Evolutionary conservation across 1,139 yeast genomes (phyloP).

Genomic region (Debaryomycetaceae sp.): DNA sequence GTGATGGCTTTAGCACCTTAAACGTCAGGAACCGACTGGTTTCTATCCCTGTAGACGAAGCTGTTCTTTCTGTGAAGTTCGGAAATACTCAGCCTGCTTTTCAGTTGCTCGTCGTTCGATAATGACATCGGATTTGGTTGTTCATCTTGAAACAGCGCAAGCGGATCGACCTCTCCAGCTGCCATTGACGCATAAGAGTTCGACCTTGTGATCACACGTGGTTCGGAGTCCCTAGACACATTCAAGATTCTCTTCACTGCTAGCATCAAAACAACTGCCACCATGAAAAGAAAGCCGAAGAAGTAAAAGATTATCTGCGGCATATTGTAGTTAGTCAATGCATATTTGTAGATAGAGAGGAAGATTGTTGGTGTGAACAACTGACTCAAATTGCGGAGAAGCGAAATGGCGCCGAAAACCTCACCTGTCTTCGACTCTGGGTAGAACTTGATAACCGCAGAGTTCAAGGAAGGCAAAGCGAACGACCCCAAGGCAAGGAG

Average conservation of each 20-base stretch:
- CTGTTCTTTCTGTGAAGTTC: constrained; percentile 8
- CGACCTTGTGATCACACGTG: constrained; percentile 2
- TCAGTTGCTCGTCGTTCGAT: too few relatives aligned
- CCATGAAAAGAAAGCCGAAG: background rate
- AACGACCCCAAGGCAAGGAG: constrained; percentile 49
- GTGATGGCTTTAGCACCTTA: background rate
- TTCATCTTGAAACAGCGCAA: too few relatives aligned
- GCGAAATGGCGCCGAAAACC: constrained; percentile 35
- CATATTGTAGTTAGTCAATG: constrained; percentile 2
- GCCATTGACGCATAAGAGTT: background rate
- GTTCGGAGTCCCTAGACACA: constrained; percentile 1
- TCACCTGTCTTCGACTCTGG: constrained; percentile 41
- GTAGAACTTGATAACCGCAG: constrained; percentile 35
- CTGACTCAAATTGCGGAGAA: constrained; percentile 23
- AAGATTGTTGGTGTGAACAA: constrained; percentile 19
- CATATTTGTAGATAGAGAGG: constrained; percentile 19
- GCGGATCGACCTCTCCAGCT: too few relatives aligned
- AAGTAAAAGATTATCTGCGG: constrained; percentile 6
- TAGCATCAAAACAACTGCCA: background rate
- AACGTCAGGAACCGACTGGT: background rate
- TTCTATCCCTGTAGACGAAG: constrained; percentile 3
- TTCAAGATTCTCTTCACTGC: constrained; percentile 3
- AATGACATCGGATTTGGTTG: too few relatives aligned
- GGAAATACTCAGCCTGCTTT: constrained; percentile 1
- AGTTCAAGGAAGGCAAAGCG: constrained; percentile 30